A percentile compares a stretch with the other conserved stretches of the same genome.
Evolutionary conservation across 2,329 filamentous ascomycete genomes (phyloP).

Genomic region (Basipetospora chlamydospora): DNA sequence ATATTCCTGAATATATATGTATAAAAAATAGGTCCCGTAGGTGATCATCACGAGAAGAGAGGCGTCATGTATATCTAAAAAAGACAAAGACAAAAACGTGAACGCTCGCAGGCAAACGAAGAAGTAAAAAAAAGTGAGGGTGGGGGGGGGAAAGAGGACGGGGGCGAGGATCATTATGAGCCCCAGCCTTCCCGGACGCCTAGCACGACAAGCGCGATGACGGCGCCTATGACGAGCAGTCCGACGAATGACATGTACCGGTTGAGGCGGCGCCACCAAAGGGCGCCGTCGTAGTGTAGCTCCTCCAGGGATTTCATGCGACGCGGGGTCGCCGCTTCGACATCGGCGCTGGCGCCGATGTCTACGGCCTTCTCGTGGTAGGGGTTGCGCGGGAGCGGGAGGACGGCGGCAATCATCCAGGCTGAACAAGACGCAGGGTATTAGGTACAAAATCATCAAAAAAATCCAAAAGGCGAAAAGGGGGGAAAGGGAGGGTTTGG

Average conservation of each 20-base stretch:
- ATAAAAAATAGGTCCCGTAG: no score
- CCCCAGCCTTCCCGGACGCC: conserved; percentile 37
- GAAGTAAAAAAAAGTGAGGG: no score
- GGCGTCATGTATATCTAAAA: no score
- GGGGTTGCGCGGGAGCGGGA: conserved; percentile 53
- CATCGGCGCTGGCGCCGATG: conserved; percentile 21
- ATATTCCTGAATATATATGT: no score
- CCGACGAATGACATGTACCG: conserved; percentile 43
- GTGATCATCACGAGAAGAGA: no score
- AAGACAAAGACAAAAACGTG: no score
- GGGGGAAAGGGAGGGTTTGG: conserved; percentile 8
- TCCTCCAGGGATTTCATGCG: conserved; percentile 25
- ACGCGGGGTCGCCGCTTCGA: conserved; percentile 21
- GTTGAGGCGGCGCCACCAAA: conserved; percentile 47
- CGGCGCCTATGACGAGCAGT: conserved; percentile 35
- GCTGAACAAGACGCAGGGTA: conserved; percentile 25
- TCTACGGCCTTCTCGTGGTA: conserved; percentile 11
- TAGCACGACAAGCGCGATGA: conserved; percentile 35
- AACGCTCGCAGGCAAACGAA: no score
- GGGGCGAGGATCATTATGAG: not conserved
- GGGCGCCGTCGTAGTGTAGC: conserved; percentile 33
- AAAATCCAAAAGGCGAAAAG: conserved; percentile 8
- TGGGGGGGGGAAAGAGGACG: no score
- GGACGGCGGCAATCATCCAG: conserved; percentile 66
- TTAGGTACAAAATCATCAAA: no score